phyloP scores from a whole-genome alignment of 352 stramenopile species.

The Globisporangium perplexum region DNA sequence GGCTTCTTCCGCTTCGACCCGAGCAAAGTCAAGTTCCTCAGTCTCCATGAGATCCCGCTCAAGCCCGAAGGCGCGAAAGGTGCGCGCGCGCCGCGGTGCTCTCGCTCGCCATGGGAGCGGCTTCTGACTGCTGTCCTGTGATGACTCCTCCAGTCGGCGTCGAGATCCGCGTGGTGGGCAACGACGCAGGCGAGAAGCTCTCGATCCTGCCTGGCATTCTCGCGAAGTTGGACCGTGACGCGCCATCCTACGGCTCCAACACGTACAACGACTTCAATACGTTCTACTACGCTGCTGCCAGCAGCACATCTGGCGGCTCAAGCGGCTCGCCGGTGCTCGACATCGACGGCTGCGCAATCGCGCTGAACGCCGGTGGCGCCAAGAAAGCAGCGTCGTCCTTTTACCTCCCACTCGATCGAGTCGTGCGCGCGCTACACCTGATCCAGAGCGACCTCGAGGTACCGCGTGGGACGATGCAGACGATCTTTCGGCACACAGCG shows the following conservation, averaged over 20 bases:
- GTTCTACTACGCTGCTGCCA: conserved; percentile 89
- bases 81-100: conserved; percentile 11
- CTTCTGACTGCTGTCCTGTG: too few species aligned
- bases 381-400: conserved; percentile 87
- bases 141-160: conserved; percentile 52
- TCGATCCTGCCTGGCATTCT: conserved; percentile 88
- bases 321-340: conserved; percentile 88
- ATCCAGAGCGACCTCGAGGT: conserved; percentile 55
- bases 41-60: conserved; percentile 85
- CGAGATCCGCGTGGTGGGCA: conserved; percentile 90
- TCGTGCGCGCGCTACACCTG: conserved; percentile 68
- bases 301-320: conserved; percentile 83
- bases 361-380: conserved; percentile 87
- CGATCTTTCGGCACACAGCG: conserved; percentile 85
- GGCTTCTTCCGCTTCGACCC: conserved; percentile 89
- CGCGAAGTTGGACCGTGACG: conserved; percentile 87
- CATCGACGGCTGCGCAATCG: conserved; percentile 85
- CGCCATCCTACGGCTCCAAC: conserved; percentile 79
- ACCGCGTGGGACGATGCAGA: conserved; percentile 80
- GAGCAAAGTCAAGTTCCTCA: conserved; percentile 82
- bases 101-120: background rate
- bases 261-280: conserved; percentile 93
- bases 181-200: conserved; percentile 91
- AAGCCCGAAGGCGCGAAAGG: conserved; percentile 77
- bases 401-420: conserved; percentile 86